Evolutionary conservation across 1,139 yeast genomes (phyloP), one percentile per base, ranked within the genome.

Genomic region (Blastobotrys apis): DNA sequence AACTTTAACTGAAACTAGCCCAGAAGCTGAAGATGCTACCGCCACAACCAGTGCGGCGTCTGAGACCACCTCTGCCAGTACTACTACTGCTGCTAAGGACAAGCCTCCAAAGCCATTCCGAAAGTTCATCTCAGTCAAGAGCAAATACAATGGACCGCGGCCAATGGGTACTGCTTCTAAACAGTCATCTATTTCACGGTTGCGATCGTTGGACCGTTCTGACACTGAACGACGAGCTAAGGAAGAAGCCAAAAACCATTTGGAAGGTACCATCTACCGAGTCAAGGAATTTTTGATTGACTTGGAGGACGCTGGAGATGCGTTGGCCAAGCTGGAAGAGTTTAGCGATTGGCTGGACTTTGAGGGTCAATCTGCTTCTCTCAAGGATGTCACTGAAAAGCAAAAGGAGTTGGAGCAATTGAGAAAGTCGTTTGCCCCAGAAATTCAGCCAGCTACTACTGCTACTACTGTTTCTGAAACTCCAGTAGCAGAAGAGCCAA

Each of bases 341-440:
- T 66, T 73, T 20, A 66, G 84, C 42, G 94, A 84, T 51, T 86
- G 95, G 95, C 68, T 87, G 31, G 95, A 86, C 44, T 80, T 76
- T 53, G 90, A 81, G 19, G 75, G 86, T 44, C 84, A 79, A 45
- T 70, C 68, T 25, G 75, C 86, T 1, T 52, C 71, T 1, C 48
- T 72, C 33, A 68, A 67, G n/a, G 75, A 67, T 8, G 61, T 78
- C 35, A 55, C 63, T 38, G 45, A 55, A 31, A 65, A 69, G 36
- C 61, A 67, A 47, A 63, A 68, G 1, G 58, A 53, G 10, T 52
- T 65, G 26, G 50, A 57, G 37, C 43, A 44, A 16, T 44, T 63
- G 34, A 53, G 55, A 42, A 53, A 52, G 13, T 44, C 53, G 9
- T 47, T 59, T 37, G 41, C 37, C 19, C 37, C 47, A 15, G 16